Conservation (phyloP, 179 eudicot species). For the Corrigiola litoralis region DNA sequence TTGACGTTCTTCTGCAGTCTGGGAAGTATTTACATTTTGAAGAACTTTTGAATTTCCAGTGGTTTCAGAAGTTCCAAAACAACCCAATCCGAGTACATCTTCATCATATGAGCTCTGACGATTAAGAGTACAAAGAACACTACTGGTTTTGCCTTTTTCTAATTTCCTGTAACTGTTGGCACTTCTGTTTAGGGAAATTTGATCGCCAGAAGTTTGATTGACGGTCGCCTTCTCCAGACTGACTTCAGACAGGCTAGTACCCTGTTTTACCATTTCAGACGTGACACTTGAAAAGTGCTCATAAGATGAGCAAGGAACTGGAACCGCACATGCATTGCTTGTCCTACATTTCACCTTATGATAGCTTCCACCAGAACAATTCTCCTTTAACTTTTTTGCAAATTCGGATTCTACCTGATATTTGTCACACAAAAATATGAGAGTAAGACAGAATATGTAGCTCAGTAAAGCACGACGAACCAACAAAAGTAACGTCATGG, state of each 20-base stretch:
- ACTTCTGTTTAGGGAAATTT: neutral
- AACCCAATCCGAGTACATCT: slow-evolving; percentile 15
- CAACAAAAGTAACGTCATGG: neutral
- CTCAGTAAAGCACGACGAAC: neutral
- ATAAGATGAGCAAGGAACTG: slow-evolving; percentile 14
- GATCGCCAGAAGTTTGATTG: slow-evolving; percentile 2
- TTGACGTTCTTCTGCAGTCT: slow-evolving; percentile 7
- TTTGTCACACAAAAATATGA: neutral
- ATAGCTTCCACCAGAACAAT: neutral
- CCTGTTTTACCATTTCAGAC: slow-evolving; percentile 9
- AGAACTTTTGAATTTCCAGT: slow-evolving; percentile 21
- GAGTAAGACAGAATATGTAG: neutral
- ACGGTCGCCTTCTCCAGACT: neutral
- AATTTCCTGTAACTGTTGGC: neutral
- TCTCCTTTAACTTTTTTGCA: slow-evolving; percentile 1
- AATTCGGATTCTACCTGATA: slow-evolving; percentile 12
- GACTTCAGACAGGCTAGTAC: neutral
- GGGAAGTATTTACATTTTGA: slow-evolving; percentile 8
- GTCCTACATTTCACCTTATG: neutral
- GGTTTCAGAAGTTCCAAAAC: slow-evolving; percentile 6
- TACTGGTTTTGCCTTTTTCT: slow-evolving; percentile 14
- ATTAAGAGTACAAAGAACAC: neutral
- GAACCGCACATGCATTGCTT: slow-evolving; percentile 3
- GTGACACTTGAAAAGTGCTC: neutral
- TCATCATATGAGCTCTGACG: slow-evolving; percentile 22